Evolutionary conservation across 1,284 basidiomycete species (phyloP), one percentile per base, ranked within the genome.

Genomic region (Sparassis latifolia): DNA sequence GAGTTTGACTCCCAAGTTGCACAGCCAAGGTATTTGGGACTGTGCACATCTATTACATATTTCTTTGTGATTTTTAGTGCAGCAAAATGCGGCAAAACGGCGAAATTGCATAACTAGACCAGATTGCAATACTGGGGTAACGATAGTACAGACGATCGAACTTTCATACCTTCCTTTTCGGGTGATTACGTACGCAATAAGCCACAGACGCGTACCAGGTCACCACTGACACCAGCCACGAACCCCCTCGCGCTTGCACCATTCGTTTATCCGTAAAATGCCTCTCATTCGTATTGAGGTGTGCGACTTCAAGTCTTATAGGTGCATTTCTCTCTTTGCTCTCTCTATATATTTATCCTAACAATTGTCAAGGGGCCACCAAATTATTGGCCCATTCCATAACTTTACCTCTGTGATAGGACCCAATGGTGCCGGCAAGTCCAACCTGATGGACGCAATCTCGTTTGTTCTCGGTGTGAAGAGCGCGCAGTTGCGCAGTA

Each of bases 401-500:
- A 84, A 88, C 60, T 99, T 99, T 69, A 96, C 93, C 0, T 95
- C 92, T 12, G 82, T 98, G 58, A 98, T 97, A 61, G 97, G 97
- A 29, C 96, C 97, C 42, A 99, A 99, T 86, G 97, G 97, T 52
- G 94, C 95, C 3, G 97, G 97, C 57, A 99, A 99, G 68, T 96
- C 92, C 35, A 99, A 99, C 67, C 82, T 99, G 55, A 99, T 99
- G 97, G 97, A 99, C 67, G 97, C 97, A 50, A 97, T 99, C 59
- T 99, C 97, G 2, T 99, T 99, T 66, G 97, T 99, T 4, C 84
- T 99, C 6, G 96, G 97, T 33, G 89, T 99, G 44, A 93, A 95
- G 72, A 93, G 90, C 50, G 88, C 87, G 1, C 93, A 98, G 60
- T 78, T 99, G 28, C 81, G 97, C 43, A 93, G 90, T 60, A 92